Base-by-base conservation (phyloP, 73 alveolate species). In the Paramecium sonneborni region DNA sequence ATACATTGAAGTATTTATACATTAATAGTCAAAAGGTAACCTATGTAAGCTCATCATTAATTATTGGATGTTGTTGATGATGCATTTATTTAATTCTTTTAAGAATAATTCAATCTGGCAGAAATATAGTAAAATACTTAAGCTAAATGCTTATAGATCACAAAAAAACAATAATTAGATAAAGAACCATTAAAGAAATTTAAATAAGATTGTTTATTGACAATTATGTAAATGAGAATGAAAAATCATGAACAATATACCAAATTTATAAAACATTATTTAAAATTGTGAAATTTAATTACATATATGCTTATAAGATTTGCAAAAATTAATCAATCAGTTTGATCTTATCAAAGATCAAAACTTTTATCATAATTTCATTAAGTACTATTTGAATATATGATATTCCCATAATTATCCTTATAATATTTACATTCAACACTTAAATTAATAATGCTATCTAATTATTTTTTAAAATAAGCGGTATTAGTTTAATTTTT, bases 41-140 rank as follows among this genome's bases (percentile, higher is more conserved):
- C 86, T 10, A 72, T 72, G 86, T 15, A 72, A 72, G 86, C 58
- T 12, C 44, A 72, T 72, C 86, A 72, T 72, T 72, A 72, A 35
- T 35, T 72, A 6, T 38, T 72, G 34, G 86, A 72, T 72, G 55
- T 72, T 5, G 35, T 72, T 15, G 86, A 72, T 34, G 86, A 72
- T 35, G 86, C 86, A 20, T 35, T 72, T 34, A 72, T 72, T 1
- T 15, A 72, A 72, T 72, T 28, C 44, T 72, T 72, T 32, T 32
- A 72, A 72, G 52, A 34, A 35, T 10, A 72, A 72, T 72, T 12
- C 20, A 72, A 72, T 35, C 20, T 34, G 24, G 86, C 86, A 28
- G 58, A 72, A 72, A 62, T 62, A 30, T 30, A 72, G 18, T 18
- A 72, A 72, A 32, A 72, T n/a, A 72, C 32, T 3, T n/a, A 34